Evolutionary conservation across 176 grass and related monocot genomes (phyloP).

Genomic region (Aegilops speltoides): DNA sequence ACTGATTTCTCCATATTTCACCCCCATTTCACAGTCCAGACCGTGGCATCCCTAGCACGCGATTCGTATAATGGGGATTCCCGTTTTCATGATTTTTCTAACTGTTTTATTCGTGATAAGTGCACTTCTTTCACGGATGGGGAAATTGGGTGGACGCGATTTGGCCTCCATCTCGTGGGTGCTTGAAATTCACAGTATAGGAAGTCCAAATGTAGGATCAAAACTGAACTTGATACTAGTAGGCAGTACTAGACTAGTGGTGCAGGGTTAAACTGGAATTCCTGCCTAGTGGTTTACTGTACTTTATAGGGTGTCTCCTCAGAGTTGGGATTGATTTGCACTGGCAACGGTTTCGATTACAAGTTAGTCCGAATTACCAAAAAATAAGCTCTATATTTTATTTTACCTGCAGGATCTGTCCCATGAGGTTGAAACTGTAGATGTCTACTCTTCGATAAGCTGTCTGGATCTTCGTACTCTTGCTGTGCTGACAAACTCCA

Average conservation of each 20-base stretch:
- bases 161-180: not conserved
- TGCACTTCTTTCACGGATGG: not conserved
- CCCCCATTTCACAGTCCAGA: not conserved
- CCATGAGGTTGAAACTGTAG: constrained; percentile 26
- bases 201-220: not conserved
- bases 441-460: constrained; percentile 72
- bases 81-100: not conserved
- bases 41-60: not conserved
- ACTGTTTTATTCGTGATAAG: not conserved
- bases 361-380: not conserved
- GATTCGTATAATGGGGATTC: not conserved
- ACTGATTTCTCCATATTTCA: not conserved
- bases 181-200: not conserved
- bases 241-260: not conserved
- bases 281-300: not conserved
- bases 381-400: not conserved
- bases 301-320: not conserved
- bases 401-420: constrained; percentile 8
- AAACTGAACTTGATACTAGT: not conserved
- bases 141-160: not conserved
- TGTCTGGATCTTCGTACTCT: constrained; percentile 74
- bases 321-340: not conserved
- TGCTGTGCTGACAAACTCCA: constrained; percentile 77
- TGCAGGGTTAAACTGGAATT: not conserved
- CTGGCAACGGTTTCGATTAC: not conserved